phyloP scores from a whole-genome alignment of 495 filamentous ascomycete species.

The Letharia columbiana region DNA sequence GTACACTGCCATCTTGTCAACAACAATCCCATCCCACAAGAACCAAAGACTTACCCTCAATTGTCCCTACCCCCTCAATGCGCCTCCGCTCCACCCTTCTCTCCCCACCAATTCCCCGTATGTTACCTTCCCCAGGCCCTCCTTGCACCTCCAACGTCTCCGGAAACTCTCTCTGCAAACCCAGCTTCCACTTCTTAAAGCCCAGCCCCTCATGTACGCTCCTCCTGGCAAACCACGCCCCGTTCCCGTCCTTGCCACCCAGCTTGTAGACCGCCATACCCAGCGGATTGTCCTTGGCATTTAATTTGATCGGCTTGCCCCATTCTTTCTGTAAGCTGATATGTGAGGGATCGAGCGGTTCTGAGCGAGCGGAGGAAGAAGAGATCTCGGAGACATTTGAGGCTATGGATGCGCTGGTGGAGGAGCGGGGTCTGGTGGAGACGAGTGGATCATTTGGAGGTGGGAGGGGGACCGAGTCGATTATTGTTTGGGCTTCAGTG shows the following conservation, averaged over 20 bases:
- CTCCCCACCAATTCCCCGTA: slow-evolving; percentile 80
- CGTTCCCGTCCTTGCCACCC: slow-evolving; percentile 66
- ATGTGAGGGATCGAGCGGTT: slow-evolving; percentile 39
- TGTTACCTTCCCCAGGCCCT: slow-evolving; percentile 56
- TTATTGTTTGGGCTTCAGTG: slow-evolving; percentile 54
- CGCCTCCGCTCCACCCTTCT: slow-evolving; percentile 52
- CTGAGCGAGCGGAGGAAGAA: slow-evolving; percentile 44
- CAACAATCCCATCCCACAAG: not conserved
- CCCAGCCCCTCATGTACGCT: slow-evolving; percentile 71
- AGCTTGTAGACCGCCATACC: slow-evolving; percentile 75
- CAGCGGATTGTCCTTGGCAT: slow-evolving; percentile 62
- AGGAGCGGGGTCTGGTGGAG: slow-evolving; percentile 31
- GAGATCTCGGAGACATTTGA: slow-evolving; percentile 40
- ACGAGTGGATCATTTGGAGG: slow-evolving; percentile 26
- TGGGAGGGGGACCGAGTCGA: slow-evolving; percentile 69
- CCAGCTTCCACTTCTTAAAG: slow-evolving; percentile 59
- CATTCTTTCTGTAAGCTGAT: slow-evolving; percentile 65
- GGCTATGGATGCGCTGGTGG: slow-evolving; percentile 32
- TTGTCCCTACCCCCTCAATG: slow-evolving; percentile 46
- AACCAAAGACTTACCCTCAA: slow-evolving; percentile 42
- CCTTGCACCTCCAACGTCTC: slow-evolving; percentile 53
- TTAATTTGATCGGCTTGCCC: slow-evolving; percentile 73
- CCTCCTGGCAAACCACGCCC: slow-evolving; percentile 80
- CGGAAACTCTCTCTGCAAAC: slow-evolving; percentile 46
- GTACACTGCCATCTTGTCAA: slow-evolving; percentile 49